Evolutionary conservation across 495 filamentous ascomycete genomes (phyloP), one percentile per base, ranked within the genome.

Genomic region (Aspergillus indologenus): DNA sequence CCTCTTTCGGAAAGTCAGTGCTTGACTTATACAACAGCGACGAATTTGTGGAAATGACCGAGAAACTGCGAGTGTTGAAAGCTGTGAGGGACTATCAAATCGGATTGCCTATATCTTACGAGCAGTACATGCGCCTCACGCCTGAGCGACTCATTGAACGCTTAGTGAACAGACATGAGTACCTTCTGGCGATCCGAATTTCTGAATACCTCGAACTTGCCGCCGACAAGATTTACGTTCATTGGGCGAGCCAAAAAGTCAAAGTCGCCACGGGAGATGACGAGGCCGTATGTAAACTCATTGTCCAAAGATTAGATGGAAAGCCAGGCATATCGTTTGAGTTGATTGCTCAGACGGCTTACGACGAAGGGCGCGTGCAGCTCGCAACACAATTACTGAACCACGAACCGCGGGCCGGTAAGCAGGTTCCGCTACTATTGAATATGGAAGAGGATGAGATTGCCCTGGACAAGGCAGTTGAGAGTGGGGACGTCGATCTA

Each of bases 1-100:
- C 94, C 0, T 96, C 91, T 0, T 96, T 96, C 70, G 94, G 94
- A 14, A 98, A 98, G 70, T 98, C 94, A 0, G 93, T 97, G 0
- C 81, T 97, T 2, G 94, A 96, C 63, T 84, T 98, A 26, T 98
- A 98, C 74, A 95, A 90, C 72, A 95, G 90, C 66, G 94, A 98
- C 62, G 93, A 98, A 57, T 98, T 98, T 71, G 95, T 98, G 24
- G 92, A 97, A 57, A 97, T 96, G 90, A 96, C 90, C 62, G 94
- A 98, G 72, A 92, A 88, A 12, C 75, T 98, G 18, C 87, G 94
- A 49, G 91, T 98, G 3, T 80, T 98, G 29, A 96, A 96, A 66
- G 93, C 95, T 17, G 86, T 91, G 4, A 82, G 94, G 48, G 96
- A 89, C 68, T 97, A 91, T 65, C 87, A 94, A 65, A 87, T 98